These are phyloP conservation scores for Cubamyces lactineus DNA, from an alignment of 768 basidiomycete species.

Conservation along the genomic window DNA sequence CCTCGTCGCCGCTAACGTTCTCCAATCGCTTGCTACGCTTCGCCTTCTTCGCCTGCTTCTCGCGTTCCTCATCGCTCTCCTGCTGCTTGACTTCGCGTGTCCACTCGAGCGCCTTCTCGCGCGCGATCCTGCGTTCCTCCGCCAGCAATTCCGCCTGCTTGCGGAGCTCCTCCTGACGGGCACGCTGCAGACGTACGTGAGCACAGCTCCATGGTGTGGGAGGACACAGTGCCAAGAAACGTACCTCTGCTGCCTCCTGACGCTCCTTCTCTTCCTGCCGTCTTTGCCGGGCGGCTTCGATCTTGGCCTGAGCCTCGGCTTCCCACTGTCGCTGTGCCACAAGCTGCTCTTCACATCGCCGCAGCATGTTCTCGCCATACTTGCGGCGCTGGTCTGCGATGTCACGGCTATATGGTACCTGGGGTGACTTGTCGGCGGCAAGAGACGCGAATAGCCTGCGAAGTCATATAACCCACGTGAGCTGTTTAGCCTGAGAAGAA, in stretches of 20 bases:
- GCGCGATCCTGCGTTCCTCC: conserved; percentile 71
- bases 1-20: conserved; percentile 44
- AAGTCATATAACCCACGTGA: neutral
- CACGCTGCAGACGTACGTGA: conserved; percentile 46
- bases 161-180: conserved; percentile 65
- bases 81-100: conserved; percentile 60
- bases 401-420: conserved; percentile 83
- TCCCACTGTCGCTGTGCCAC: conserved; percentile 73
- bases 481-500: neutral
- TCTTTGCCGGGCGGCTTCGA: conserved; percentile 75
- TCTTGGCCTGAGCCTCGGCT: conserved; percentile 66
- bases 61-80: conserved; percentile 80
- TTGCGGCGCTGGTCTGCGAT: conserved; percentile 88
- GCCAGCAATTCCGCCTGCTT: conserved; percentile 77
- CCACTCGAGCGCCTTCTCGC: conserved; percentile 83
- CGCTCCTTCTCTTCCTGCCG: conserved; percentile 80
- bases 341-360: conserved; percentile 81
- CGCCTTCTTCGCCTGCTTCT: conserved; percentile 52
- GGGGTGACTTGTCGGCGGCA: conserved; percentile 67
- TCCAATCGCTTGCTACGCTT: conserved; percentile 57
- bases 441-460: conserved; percentile 81
- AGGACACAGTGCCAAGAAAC: conserved; percentile 25
- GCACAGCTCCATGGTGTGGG: neutral
- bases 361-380: conserved; percentile 87
- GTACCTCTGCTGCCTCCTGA: conserved; percentile 66